phyloP scores from a whole-genome alignment of 2,329 filamentous ascomycete genomes.

The Colletotrichum euphorbiae region DNA sequence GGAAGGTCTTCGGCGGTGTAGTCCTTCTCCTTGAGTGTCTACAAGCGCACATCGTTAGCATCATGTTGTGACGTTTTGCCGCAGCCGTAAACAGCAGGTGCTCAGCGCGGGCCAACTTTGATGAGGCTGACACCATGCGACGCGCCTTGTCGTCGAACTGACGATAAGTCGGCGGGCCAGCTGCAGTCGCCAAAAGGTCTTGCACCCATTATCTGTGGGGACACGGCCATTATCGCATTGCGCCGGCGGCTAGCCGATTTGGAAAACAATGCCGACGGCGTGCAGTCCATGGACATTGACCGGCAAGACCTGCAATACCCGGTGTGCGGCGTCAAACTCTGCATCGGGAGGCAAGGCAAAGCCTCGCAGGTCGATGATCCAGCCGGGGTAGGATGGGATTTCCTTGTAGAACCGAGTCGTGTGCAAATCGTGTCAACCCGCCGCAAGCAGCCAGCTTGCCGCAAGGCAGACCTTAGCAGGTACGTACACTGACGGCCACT shows the following conservation, averaged over 20 bases:
- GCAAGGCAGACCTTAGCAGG: conserved; percentile 8
- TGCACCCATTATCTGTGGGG: conserved; percentile 11
- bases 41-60: conserved; percentile 40
- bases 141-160: conserved; percentile 29
- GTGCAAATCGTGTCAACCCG: conserved; percentile 25
- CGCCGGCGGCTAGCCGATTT: conserved; percentile 26
- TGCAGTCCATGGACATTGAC: conserved; percentile 1
- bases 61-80: conserved; percentile 1
- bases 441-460: conserved; percentile 8
- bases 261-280: conserved; percentile 10
- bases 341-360: conserved; percentile 20
- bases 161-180: conserved; percentile 28
- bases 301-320: conserved; percentile 29
- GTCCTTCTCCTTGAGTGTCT: conserved; percentile 64
- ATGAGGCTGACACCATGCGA: conserved; percentile 32
- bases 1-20: conserved; percentile 65
- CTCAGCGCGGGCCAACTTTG: conserved; percentile 20
- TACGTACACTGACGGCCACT: conserved; percentile 27
- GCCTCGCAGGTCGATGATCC: conserved; percentile 15
- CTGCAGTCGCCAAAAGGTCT: conserved; percentile 13
- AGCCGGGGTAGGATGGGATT: conserved; percentile 24
- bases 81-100: background rate
- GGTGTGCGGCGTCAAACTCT: conserved; percentile 31
- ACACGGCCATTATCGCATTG: background rate
- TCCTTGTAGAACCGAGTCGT: conserved; percentile 35